These are phyloP conservation scores for Monsonia emarginata DNA, from an alignment of 441 rosid genomes.

Conservation along the genomic window DNA sequence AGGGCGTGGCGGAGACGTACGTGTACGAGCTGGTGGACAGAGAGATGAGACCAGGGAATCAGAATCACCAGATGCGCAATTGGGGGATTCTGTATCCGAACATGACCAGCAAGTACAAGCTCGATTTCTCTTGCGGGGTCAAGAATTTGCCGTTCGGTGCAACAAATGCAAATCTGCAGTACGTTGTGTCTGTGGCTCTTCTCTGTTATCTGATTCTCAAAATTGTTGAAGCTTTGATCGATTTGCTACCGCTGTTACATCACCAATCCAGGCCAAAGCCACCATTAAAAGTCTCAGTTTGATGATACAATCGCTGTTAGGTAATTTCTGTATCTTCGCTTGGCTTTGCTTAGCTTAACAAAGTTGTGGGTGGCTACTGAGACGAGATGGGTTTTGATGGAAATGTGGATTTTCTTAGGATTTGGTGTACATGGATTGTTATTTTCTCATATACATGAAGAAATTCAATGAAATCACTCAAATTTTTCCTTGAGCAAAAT, in stretches of 20 bases:
- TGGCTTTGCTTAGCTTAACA: neutral
- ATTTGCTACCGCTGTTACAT: neutral
- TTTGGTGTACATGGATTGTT: neutral
- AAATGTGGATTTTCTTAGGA: neutral
- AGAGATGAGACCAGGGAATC: slow-evolving; percentile 34
- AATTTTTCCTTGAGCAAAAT: neutral
- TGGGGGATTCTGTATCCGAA: slow-evolving; percentile 72
- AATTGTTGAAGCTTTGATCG: neutral
- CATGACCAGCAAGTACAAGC: slow-evolving; percentile 47
- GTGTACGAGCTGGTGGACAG: slow-evolving; percentile 58
- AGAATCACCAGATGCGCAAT: slow-evolving; percentile 14
- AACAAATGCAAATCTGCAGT: slow-evolving; percentile 18
- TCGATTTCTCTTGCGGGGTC: slow-evolving; percentile 37
- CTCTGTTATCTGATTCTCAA: neutral
- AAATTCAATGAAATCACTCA: neutral
- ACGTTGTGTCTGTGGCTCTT: slow-evolving; percentile 14
- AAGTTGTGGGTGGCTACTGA: neutral
- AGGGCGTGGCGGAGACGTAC: slow-evolving; percentile 53
- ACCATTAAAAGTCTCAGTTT: neutral
- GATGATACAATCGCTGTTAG: neutral
- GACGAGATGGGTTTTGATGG: neutral
- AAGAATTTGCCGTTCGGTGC: slow-evolving; percentile 1
- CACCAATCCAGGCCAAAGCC: neutral
- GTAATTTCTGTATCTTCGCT: neutral
- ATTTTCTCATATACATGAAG: neutral